phyloP scores from a whole-genome alignment of 2,329 filamentous ascomycete genomes.

The Fusarium transvaalense region DNA sequence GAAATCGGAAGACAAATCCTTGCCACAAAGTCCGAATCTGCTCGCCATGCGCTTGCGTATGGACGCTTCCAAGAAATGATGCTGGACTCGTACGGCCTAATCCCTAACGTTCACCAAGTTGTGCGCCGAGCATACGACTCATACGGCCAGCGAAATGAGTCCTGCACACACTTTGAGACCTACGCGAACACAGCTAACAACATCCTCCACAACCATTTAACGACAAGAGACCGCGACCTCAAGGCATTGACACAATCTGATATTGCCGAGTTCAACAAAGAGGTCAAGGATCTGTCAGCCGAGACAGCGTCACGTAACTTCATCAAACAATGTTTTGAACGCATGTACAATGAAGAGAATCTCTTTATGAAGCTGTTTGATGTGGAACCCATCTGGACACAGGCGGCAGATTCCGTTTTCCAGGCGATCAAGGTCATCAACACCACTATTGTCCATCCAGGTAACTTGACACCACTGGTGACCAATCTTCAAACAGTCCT shows the following conservation, averaged over 20 bases:
- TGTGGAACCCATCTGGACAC: conserved; percentile 66
- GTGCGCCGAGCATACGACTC: conserved; percentile 65
- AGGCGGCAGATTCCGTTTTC: conserved; percentile 64
- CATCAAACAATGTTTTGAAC: conserved; percentile 71
- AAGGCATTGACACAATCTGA: conserved; percentile 66
- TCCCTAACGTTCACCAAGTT: conserved; percentile 68
- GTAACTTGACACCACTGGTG: conserved; percentile 66
- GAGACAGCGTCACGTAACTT: conserved; percentile 70
- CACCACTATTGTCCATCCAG: conserved; percentile 65
- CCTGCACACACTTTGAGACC: conserved; percentile 61
- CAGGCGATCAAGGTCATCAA: conserved; percentile 62
- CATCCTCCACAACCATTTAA: conserved; percentile 67
- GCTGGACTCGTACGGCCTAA: conserved; percentile 66
- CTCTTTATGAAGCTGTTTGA: conserved; percentile 69
- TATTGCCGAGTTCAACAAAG: conserved; percentile 65
- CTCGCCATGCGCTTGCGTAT: conserved; percentile 70
- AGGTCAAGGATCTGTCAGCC: conserved; percentile 61
- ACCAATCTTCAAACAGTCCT: conserved; percentile 63
- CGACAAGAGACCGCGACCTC: conserved; percentile 66
- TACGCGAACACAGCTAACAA: conserved; percentile 67
- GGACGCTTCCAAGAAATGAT: conserved; percentile 71
- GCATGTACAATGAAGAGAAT: conserved; percentile 66
- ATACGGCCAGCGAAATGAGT: conserved; percentile 60
- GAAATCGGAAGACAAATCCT: conserved; percentile 68
- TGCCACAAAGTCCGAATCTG: conserved; percentile 69